Evolutionary conservation across 2,329 filamentous ascomycete genomes (phyloP).

Genomic region (Epichloe uncinata): DNA sequence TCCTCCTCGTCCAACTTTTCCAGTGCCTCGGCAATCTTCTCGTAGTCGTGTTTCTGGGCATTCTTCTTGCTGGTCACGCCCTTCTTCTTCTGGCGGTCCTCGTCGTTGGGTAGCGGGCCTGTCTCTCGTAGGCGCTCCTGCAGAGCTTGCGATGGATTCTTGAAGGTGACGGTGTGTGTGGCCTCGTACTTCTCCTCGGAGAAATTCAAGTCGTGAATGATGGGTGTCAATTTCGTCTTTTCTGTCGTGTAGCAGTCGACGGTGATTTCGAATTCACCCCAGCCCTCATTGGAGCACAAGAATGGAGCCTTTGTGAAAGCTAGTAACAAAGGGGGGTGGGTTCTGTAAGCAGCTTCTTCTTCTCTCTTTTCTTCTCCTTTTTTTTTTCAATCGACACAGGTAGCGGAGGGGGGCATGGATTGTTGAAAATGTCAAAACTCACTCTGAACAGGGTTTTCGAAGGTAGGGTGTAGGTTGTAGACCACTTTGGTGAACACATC

Average conservation of each 20-base stretch:
- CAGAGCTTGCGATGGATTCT: slow-evolving; percentile 82
- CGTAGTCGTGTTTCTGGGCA: slow-evolving; percentile 65
- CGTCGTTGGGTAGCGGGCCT: slow-evolving; percentile 69
- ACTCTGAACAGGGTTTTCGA: slow-evolving; percentile 79
- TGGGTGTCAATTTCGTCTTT: slow-evolving; percentile 64
- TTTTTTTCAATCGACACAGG: not conserved
- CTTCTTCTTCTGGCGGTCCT: slow-evolving; percentile 46
- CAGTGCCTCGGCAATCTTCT: slow-evolving; percentile 88
- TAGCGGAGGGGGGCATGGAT: not conserved
- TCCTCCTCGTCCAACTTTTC: slow-evolving; percentile 88
- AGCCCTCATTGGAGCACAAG: slow-evolving; percentile 82
- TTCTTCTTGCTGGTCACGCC: slow-evolving; percentile 64
- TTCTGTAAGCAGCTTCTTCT: not conserved
- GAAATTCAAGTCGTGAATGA: slow-evolving; percentile 91
- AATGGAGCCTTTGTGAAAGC: slow-evolving; percentile 79
- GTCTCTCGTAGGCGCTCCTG: slow-evolving; percentile 69
- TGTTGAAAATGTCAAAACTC: slow-evolving; percentile 22
- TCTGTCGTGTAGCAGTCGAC: slow-evolving; percentile 74
- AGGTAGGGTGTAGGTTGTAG: slow-evolving; percentile 89
- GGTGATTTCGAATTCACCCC: slow-evolving; percentile 95
- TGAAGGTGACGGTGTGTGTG: slow-evolving; percentile 71
- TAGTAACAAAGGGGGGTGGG: slow-evolving; percentile 19
- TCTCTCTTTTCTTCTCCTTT: no score
- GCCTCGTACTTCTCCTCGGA: slow-evolving; percentile 67
- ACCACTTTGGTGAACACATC: slow-evolving; percentile 82